These are phyloP conservation scores for Periconia macrospinosa DNA, from an alignment of 2,329 filamentous ascomycete species.

Conservation along the genomic window DNA sequence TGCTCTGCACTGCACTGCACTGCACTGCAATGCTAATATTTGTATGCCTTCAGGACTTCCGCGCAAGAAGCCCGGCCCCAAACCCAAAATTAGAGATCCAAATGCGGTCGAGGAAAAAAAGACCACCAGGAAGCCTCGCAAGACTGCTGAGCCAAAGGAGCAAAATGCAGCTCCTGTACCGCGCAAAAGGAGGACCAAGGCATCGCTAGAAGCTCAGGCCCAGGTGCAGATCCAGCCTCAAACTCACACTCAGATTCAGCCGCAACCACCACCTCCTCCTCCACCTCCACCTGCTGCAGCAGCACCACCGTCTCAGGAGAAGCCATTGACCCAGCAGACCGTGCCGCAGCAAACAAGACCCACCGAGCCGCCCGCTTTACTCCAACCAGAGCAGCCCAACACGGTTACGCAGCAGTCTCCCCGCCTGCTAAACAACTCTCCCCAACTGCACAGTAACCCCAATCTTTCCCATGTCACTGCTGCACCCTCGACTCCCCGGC, in stretches of 20 bases:
- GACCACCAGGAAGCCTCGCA: slow-evolving; percentile 47
- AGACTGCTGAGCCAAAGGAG: slow-evolving; percentile 53
- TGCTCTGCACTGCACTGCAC: background rate
- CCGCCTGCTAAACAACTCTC: slow-evolving; percentile 44
- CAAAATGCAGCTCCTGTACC: slow-evolving; percentile 45
- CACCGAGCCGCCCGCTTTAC: slow-evolving; percentile 25
- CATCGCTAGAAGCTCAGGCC: slow-evolving; percentile 38
- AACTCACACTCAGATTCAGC: no score
- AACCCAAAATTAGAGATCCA: slow-evolving; percentile 43
- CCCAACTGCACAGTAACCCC: slow-evolving; percentile 42
- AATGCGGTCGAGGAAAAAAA: slow-evolving; percentile 45
- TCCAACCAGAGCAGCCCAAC: slow-evolving; percentile 31
- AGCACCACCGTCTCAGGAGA: slow-evolving; percentile 8
- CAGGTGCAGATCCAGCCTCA: slow-evolving; percentile 5
- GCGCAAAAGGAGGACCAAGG: slow-evolving; percentile 54
- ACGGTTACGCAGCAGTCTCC: slow-evolving; percentile 28
- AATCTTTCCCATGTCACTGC: slow-evolving; percentile 44
- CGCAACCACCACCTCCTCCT: slow-evolving; percentile 9
- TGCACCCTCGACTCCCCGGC: slow-evolving; percentile 53
- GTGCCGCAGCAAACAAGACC: slow-evolving; percentile 31
- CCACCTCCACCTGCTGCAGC: slow-evolving; percentile 18
- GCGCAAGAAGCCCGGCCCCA: slow-evolving; percentile 49
- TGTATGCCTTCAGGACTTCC: slow-evolving; percentile 11
- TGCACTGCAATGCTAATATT: background rate
- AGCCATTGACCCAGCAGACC: slow-evolving; percentile 15